Percentiles rank a stretch among this genome's conserved stretches.
phyloP scores from a whole-genome alignment of 768 basidiomycete species.

The Russula abietina region DNA sequence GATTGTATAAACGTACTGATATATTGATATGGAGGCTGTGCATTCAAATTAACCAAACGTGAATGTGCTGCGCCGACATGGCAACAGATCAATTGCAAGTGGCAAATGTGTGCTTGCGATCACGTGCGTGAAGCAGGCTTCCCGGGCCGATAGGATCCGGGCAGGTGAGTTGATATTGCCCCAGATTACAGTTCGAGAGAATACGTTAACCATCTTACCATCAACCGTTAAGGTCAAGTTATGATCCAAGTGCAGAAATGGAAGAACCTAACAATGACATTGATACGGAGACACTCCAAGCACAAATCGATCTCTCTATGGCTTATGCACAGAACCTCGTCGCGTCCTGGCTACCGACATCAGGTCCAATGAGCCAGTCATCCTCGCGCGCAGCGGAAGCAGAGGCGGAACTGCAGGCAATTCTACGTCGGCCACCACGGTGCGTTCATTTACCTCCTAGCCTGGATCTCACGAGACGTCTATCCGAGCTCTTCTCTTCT shows the following conservation, averaged over 20 bases:
- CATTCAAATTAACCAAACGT: too few species aligned
- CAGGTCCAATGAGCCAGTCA: conserved; percentile 24
- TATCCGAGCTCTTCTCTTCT: not conserved
- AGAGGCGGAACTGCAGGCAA: conserved; percentile 54
- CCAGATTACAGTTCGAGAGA: not conserved
- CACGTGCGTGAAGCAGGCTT: too few species aligned
- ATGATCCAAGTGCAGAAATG: conserved; percentile 16
- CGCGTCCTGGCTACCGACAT: conserved; percentile 59
- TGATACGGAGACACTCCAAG: conserved; percentile 64
- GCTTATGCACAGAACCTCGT: conserved; percentile 68
- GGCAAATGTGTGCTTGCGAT: too few species aligned
- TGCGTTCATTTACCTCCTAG: conserved; percentile 31
- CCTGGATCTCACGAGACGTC: not conserved
- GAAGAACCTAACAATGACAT: conserved; percentile 51
- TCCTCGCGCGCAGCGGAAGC: conserved; percentile 22
- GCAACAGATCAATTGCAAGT: too few species aligned
- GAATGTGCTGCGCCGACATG: too few species aligned
- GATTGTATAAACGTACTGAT: too few species aligned
- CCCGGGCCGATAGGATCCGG: too few species aligned
- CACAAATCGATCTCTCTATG: conserved; percentile 78
- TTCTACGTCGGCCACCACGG: conserved; percentile 68
- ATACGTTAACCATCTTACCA: not conserved
- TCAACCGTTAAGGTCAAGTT: not conserved
- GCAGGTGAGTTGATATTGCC: too few species aligned
- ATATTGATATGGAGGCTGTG: too few species aligned